Evolutionary conservation across 2,329 filamentous ascomycete genomes (phyloP).

Genomic region (Berkeleyomyces basicola): DNA sequence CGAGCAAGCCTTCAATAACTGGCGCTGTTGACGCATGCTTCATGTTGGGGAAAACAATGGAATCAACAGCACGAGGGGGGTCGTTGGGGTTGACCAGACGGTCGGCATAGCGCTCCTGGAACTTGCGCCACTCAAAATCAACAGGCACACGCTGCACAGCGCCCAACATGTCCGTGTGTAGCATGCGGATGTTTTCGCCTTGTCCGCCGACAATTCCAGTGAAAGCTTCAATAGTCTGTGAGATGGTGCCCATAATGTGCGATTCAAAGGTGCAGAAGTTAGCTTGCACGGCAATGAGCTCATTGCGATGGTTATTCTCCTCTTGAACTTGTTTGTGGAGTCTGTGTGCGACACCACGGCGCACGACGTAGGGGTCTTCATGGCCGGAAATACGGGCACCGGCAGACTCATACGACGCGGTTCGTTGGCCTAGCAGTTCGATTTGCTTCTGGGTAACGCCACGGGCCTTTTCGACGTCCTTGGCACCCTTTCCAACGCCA

Average conservation of each 20-base stretch:
- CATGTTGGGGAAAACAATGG: constrained; percentile 77
- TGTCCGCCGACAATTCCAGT: constrained; percentile 65
- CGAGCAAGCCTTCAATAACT: constrained; percentile 72
- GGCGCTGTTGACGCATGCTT: constrained; percentile 63
- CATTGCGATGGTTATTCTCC: constrained; percentile 91
- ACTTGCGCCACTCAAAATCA: constrained; percentile 86
- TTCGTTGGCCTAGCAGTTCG: constrained; percentile 76
- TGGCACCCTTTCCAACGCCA: constrained; percentile 69
- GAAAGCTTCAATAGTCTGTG: constrained; percentile 70
- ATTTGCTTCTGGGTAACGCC: constrained; percentile 85
- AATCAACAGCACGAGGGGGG: constrained; percentile 54
- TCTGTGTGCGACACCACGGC: constrained; percentile 65
- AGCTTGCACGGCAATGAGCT: constrained; percentile 79
- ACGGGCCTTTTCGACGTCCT: constrained; percentile 82
- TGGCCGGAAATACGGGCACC: constrained; percentile 52
- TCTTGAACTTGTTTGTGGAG: constrained; percentile 82
- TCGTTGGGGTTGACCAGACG: constrained; percentile 64
- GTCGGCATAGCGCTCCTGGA: constrained; percentile 52
- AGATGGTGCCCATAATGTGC: constrained; percentile 68
- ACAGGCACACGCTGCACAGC: constrained; percentile 60
- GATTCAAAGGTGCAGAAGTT: constrained; percentile 78
- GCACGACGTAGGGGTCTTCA: constrained; percentile 79
- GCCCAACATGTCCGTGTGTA: constrained; percentile 71
- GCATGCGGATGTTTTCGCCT: constrained; percentile 60
- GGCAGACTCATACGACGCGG: constrained; percentile 61